Evolutionary conservation across 2,329 filamentous ascomycete genomes (phyloP).

Genomic region (Nemania sp.): DNA sequence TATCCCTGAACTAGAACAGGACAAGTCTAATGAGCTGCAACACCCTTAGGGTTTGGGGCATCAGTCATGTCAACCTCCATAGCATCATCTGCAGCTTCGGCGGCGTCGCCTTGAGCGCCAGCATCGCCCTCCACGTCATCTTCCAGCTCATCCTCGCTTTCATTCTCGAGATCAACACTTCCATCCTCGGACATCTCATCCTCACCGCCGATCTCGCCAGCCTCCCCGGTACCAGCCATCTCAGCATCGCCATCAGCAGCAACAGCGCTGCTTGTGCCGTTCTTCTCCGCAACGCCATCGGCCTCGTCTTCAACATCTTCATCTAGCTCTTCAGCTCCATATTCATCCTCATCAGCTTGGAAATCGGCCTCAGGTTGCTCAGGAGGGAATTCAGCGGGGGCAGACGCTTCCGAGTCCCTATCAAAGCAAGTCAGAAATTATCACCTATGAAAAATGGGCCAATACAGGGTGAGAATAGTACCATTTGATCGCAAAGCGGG

Average conservation of each 20-base stretch:
- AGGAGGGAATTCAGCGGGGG: constrained; percentile 93
- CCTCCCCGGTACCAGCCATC: constrained; percentile 71
- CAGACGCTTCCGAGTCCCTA: constrained; percentile 98
- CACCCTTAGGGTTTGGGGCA: constrained; percentile 42
- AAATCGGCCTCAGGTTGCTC: constrained; percentile 97
- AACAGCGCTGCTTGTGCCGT: constrained; percentile 58
- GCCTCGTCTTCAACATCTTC: constrained; percentile 69
- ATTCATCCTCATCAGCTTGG: constrained; percentile 85
- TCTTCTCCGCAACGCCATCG: constrained; percentile 62
- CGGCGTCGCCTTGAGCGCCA: constrained; percentile 49
- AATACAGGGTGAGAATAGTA: constrained; percentile 59
- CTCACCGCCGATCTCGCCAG: constrained; percentile 65
- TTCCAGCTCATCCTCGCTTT: constrained; percentile 74
- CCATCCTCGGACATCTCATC: constrained; percentile 75
- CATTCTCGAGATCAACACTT: constrained; percentile 78
- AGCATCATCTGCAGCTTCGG: constrained; percentile 54
- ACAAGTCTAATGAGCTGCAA: constrained; percentile 45
- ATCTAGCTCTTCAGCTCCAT: constrained; percentile 90
- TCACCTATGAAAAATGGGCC: not conserved
- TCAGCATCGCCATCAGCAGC: constrained; percentile 72
- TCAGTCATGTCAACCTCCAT: constrained; percentile 57
- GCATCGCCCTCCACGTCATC: constrained; percentile 64
- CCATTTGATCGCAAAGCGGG: constrained; percentile 99
- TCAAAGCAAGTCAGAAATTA: not conserved
- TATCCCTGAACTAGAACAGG: not conserved